Evolutionary conservation across 2,329 filamentous ascomycete species (phyloP).

Genomic region (Neocatenulostroma microsporum): DNA sequence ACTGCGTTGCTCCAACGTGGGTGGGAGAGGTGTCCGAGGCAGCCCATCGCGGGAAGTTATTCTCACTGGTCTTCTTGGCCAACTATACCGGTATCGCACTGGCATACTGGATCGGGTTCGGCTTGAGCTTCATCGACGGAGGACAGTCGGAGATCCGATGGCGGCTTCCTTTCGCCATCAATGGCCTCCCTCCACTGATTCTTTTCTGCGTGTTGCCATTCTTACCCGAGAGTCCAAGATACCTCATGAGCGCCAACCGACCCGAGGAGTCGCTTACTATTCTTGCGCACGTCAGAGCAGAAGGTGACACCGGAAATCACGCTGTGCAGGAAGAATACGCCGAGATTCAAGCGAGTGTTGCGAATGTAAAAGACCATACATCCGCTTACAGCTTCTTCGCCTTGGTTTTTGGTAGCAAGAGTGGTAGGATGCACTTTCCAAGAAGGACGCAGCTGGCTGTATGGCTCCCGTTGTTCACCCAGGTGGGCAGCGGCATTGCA

Average conservation of each 20-base stretch:
- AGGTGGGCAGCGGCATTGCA: too few relatives aligned
- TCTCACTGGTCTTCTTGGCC: constrained; percentile 47
- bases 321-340: constrained; percentile 22
- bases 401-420: too few relatives aligned
- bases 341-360: constrained; percentile 32
- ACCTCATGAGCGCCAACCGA: constrained; percentile 19
- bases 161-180: constrained; percentile 30
- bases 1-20: too few relatives aligned
- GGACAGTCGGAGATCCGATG: constrained; percentile 20
- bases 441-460: too few relatives aligned
- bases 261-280: constrained; percentile 27
- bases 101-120: constrained; percentile 21
- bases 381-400: too few relatives aligned
- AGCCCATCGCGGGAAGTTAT: constrained; percentile 39
- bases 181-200: constrained; percentile 37
- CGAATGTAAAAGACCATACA: constrained; percentile 30
- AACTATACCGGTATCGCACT: constrained; percentile 45
- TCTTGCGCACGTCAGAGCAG: constrained; percentile 25
- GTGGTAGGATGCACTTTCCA: too few relatives aligned
- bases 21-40: constrained; percentile 44
- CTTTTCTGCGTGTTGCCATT: constrained; percentile 34
- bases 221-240: constrained; percentile 42
- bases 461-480: too few relatives aligned
- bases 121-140: constrained; percentile 16
- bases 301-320: constrained; percentile 27